phyloP scores from a whole-genome alignment of 2,329 filamentous ascomycete species.

The Coniella vitis region DNA sequence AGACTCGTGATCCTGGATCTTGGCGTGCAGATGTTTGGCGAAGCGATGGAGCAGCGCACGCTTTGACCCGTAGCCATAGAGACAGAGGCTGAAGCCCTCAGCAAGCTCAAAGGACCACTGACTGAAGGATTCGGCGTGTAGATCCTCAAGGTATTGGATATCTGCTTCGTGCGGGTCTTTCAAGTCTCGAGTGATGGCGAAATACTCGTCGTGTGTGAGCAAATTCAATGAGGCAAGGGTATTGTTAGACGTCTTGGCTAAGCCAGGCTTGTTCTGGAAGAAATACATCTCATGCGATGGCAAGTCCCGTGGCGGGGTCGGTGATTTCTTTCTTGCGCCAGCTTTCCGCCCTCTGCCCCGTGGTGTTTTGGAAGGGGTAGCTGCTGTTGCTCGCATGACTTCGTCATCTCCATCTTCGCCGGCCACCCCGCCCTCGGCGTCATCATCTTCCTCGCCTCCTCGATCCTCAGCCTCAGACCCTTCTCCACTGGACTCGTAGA shows the following conservation, averaged over 20 bases:
- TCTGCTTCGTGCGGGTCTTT: conserved; percentile 65
- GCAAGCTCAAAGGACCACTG: conserved; percentile 91
- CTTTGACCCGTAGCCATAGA: conserved; percentile 93
- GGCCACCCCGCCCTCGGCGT: conserved; percentile 20
- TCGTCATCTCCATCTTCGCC: conserved; percentile 15
- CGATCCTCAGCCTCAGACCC: neutral
- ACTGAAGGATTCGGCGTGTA: conserved; percentile 76
- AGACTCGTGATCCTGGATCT: conserved; percentile 27
- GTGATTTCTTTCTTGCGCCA: conserved; percentile 52
- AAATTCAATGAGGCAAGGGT: conserved; percentile 68
- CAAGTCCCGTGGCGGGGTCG: conserved; percentile 73
- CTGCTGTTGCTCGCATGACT: conserved; percentile 23
- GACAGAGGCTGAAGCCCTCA: conserved; percentile 79
- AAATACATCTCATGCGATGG: conserved; percentile 91
- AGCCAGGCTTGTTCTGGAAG: conserved; percentile 78
- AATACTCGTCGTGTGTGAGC: conserved; percentile 90
- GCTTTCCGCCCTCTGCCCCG: conserved; percentile 38
- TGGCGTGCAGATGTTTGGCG: conserved; percentile 59
- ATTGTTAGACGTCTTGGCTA: conserved; percentile 79
- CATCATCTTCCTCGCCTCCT: conserved; percentile 2
- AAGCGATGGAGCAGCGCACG: conserved; percentile 67
- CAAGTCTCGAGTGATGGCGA: conserved; percentile 57
- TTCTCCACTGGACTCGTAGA: conserved; percentile 51
- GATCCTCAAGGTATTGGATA: conserved; percentile 60
- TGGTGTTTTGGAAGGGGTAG: conserved; percentile 41